Evolutionary conservation across 257 asterid species (phyloP), one percentile per base, ranked within the genome.

Genomic region (Capsicum chinense): DNA sequence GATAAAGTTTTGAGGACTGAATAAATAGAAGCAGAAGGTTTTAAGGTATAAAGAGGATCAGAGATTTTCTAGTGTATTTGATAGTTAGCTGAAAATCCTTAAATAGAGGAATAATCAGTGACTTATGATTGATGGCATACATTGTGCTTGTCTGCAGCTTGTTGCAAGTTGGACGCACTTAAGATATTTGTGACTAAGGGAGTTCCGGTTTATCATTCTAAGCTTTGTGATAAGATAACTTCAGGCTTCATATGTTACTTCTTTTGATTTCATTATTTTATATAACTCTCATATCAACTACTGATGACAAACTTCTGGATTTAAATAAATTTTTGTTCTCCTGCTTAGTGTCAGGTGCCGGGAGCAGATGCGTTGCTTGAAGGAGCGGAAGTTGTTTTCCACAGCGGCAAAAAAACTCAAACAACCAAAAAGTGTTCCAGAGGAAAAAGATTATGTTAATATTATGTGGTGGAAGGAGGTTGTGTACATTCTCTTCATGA

Each of bases 391-490:
- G 86, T 58, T 88, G 71, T 73, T 59, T 79, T 84, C 91, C 58
- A 90, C 87, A 88, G 83, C 92, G 56, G 74, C 88, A 48, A 92
- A 83, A 84, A 93, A 85, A 80, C 85, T 80, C 85, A 94, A 88
- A 87, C 93, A 90, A 79, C 73, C 84, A 12, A 91, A 87, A 70
- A 60, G 80, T 82, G 83, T 76, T 48, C 67, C 85, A 12, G 95
- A 91, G 50, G 97, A 93, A 79, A 96, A 88, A 89, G 94, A 94
- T 83, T 85, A 90, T 88, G 89, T 88, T 82, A 95, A 96, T 85
- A 84, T 94, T 87, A 83, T 90, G 78, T 94, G 98, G 99, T 96
- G 99, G 99, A 95, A 93, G 86, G 98, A 96, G 99, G 99, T 93
- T 67, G 83, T 86, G 84, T 80, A 73, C 59, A 80, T 86, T 68